Evolutionary conservation across 2,329 filamentous ascomycete genomes (phyloP), one percentile per base, ranked within the genome.

Genomic region (Aspergillus floridensis): DNA sequence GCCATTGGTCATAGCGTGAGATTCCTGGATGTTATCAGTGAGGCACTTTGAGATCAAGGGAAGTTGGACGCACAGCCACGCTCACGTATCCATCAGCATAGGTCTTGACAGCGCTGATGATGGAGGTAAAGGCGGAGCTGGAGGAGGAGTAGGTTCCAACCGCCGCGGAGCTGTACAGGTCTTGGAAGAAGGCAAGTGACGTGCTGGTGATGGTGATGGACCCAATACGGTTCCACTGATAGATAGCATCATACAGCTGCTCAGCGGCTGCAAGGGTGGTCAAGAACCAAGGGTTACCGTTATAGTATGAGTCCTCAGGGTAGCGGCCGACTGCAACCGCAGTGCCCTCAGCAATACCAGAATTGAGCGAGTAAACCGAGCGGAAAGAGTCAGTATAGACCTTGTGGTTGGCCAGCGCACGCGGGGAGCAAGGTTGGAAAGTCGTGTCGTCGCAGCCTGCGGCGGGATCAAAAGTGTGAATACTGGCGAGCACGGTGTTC

Each of bases 231-330:
- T 88, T 81, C 89, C 89, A 93, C 53, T 88, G 86, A 64, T 88
- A 87, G 1, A 92, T 69, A 1, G 91, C 88, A 66, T 90, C 87
- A 72, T 92, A 93, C 2, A 96, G 82, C 70, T 90, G 88, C 74
- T 95, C 91, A 3, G 90, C 91, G 0, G 89, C 89, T 1, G 89
- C 90, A 31, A 92, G 80, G 1, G 89, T 93, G 66, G 84, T 84
- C 12, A 93, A 81, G 67, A 92, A 83, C 91, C 91, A 95, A 1
- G 91, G 91, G 72, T 95, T 92, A 1, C 90, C 90, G 61, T 85
- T 85, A 73, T 88, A 89, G 75, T 93, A 95, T 4, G 80, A 75
- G 66, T 96, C 90, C 72, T 91, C 88, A 0, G 86, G 75, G 70
- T 91, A 91, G 56, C 88, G 81, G 48, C 89, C 88, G 11, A 81